Base-by-base conservation (phyloP, 106 monocot genomes). In the Apostasia shenzhenica region DNA sequence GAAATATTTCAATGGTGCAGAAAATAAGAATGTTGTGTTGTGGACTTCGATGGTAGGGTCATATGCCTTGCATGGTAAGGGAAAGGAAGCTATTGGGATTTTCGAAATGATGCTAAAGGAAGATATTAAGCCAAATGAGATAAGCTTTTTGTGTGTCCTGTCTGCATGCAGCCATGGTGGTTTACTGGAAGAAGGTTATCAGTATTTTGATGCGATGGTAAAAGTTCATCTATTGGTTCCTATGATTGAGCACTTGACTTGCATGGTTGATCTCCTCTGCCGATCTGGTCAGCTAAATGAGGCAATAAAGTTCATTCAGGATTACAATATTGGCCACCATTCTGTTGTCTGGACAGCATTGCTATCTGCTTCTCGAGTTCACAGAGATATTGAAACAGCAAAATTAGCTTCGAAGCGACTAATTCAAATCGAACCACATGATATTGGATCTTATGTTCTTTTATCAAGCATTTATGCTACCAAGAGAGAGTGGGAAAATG, bases 211-310 rank as follows among this genome's bases (percentile, higher is more conserved):
- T 48, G 44, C 52, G 38, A 94, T 94, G 94, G 77, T 77, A 76
- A 81, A 87, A 55, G 76, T 79, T 55, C 60, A 85, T 57, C 72
- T 72, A 11, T 64, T 94, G 46, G 71, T 66, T 55, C 90, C 94
- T 5, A 63, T 72, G 53, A 70, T 74, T 26, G 90, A 94, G 56
- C 94, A 94, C 67, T 87, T 76, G 53, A 90, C 77, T 70, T 87
- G 86, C 67, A 81, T 94, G 80, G 87, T 90, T 68, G 90, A 94
- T 82, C 90, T 94, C 53, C 74, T 82, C 5, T 84, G 90, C 8
- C 70, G 86, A 79, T 78, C 80, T 2, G 84, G 94, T 49, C 71
- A 60, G 12, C 51, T 94, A 2, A 67, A 74, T 8, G 76, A 82
- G 45, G 94, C 85, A 43, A 94, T 78, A 39, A 55, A 83, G 7